Percentiles rank a stretch among this genome's conserved stretches.
Conservation (phyloP, 2,329 filamentous ascomycete species). For the Fusarium irregulare region DNA sequence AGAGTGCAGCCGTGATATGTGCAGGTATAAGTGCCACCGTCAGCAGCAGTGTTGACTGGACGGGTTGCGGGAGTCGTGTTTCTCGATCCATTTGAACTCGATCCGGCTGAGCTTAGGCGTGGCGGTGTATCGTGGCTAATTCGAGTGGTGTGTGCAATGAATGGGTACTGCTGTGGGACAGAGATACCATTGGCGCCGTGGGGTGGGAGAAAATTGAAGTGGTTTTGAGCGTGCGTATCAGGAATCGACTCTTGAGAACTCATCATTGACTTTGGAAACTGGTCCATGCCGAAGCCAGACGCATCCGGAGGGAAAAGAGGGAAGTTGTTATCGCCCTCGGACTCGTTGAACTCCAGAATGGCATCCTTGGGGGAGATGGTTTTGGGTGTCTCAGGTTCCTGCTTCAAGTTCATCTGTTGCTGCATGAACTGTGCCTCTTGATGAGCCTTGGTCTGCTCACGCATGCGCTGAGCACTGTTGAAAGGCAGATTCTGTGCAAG, state of each 20-base stretch:
- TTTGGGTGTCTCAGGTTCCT: conserved; percentile 69
- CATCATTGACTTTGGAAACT: conserved; percentile 52
- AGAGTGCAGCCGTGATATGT: conserved; percentile 91
- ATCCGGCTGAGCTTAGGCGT: conserved; percentile 58
- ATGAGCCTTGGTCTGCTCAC: conserved; percentile 71
- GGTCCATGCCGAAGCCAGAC: conserved; percentile 57
- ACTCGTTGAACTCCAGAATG: conserved; percentile 83
- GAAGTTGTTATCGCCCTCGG: conserved; percentile 75
- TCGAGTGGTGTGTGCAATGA: conserved; percentile 53
- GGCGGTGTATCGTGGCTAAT: conserved; percentile 51
- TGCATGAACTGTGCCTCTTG: conserved; percentile 64
- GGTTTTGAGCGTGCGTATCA: conserved; percentile 34
- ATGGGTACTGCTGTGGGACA: conserved; percentile 65
- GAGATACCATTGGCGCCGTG: conserved; percentile 55
- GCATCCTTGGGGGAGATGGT: conserved; percentile 97
- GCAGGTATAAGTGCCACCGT: conserved; percentile 93
- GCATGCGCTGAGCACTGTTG: conserved; percentile 67
- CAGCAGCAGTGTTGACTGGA: conserved; percentile 74
- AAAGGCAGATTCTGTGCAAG: conserved; percentile 50
- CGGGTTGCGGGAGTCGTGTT: conserved; percentile 52
- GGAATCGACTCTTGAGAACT: conserved; percentile 35
- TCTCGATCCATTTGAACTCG: conserved; percentile 50
- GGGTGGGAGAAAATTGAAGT: conserved; percentile 49
- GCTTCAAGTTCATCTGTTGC: conserved; percentile 54
- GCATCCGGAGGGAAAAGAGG: conserved; percentile 78